Percentiles rank a stretch among this genome's conserved stretches.
These are phyloP conservation scores for Colletotrichum falcatum DNA, from an alignment of 2,329 filamentous ascomycete genomes.

Conservation along the genomic window DNA sequence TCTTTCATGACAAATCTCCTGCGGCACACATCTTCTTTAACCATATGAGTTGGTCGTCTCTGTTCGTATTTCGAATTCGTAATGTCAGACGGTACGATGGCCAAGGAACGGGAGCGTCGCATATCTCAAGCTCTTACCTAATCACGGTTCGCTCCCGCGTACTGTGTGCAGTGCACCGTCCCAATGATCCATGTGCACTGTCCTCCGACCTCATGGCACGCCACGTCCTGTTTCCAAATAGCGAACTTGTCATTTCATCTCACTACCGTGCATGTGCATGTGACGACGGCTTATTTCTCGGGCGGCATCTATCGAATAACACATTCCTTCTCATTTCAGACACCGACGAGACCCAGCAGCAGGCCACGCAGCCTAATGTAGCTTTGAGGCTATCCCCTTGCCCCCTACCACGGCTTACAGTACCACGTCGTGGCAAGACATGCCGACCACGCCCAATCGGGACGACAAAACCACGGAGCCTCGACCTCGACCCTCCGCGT, in stretches of 20 bases:
- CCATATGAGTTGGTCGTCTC: background rate
- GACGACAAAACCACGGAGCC: slow-evolving; percentile 40
- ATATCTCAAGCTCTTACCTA: background rate
- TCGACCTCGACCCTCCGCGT: slow-evolving; percentile 32
- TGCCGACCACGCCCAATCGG: slow-evolving; percentile 36
- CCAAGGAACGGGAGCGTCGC: background rate
- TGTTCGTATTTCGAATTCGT: too few species aligned
- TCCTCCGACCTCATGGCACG: background rate
- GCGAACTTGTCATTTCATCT: background rate
- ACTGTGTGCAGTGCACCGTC: background rate
- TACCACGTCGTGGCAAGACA: slow-evolving; percentile 29
- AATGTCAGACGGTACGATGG: background rate
- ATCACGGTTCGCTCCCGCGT: background rate
- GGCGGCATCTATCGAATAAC: background rate
- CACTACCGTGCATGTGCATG: slow-evolving; percentile 4
- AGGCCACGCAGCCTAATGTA: background rate
- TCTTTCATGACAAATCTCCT: background rate
- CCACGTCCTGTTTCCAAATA: background rate
- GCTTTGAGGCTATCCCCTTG: background rate
- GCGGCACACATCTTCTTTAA: background rate
- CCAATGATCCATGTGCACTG: background rate
- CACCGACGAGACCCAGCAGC: background rate
- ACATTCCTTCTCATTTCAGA: slow-evolving; percentile 13
- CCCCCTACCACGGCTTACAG: slow-evolving; percentile 1
- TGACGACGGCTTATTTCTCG: background rate